phyloP scores from a whole-genome alignment of 192 early-diverging fungal genomes.

The Geosiphon pyriformis region DNA sequence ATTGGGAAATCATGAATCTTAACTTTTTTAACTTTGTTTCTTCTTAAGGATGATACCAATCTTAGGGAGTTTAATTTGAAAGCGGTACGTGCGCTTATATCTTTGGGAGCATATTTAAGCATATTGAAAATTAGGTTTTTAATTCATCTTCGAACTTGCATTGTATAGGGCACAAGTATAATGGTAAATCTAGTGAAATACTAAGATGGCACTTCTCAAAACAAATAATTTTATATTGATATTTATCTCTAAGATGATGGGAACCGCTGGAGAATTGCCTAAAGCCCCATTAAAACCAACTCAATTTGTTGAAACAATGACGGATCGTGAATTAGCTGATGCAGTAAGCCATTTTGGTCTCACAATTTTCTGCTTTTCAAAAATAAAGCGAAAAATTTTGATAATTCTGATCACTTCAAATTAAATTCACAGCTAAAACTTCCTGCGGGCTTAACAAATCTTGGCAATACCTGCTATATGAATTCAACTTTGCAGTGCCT shows the following conservation, averaged over 20 bases:
- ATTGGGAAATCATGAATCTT: not conserved
- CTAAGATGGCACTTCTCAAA: not conserved
- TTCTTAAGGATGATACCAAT: slow-evolving; percentile 68
- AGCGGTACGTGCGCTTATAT: slow-evolving; percentile 40
- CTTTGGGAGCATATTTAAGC: slow-evolving; percentile 22
- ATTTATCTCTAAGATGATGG: slow-evolving; percentile 75
- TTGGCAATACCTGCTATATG: slow-evolving; percentile 90
- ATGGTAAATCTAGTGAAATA: slow-evolving; percentile 25
- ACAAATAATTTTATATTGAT: not conserved
- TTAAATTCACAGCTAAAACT: slow-evolving; percentile 63
- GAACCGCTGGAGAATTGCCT: slow-evolving; percentile 88
- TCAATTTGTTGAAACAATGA: slow-evolving; percentile 91
- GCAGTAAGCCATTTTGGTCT: slow-evolving; percentile 50
- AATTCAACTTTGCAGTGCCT: slow-evolving; percentile 94
- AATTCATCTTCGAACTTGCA: not conserved
- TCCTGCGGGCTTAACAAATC: slow-evolving; percentile 83
- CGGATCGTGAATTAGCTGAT: slow-evolving; percentile 76
- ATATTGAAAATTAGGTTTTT: not conserved
- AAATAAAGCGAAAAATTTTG: not conserved
- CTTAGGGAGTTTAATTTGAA: slow-evolving; percentile 70
- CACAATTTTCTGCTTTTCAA: not conserved
- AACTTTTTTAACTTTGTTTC: not conserved
- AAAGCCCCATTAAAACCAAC: slow-evolving; percentile 66
- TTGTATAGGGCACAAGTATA: slow-evolving; percentile 27
- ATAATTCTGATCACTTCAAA: not conserved